Evolutionary conservation across 805 yeast species (phyloP).

Genomic region (Spathaspora sp.): DNA sequence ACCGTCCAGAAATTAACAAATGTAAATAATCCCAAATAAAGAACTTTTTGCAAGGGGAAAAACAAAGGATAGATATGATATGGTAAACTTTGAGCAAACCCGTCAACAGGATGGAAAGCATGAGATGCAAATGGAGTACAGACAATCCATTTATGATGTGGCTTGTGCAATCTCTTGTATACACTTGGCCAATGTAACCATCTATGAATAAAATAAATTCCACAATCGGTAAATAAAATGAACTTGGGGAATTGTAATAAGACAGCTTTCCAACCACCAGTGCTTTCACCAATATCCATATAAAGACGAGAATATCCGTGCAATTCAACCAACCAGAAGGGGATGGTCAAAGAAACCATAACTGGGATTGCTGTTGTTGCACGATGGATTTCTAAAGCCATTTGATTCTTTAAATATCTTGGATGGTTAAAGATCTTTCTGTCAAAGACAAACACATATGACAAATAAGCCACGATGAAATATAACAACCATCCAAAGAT

Average conservation of each 20-base stretch:
- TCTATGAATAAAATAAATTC: slow-evolving; percentile 88
- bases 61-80: slow-evolving; percentile 89
- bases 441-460: slow-evolving; percentile 79
- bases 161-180: slow-evolving; percentile 87
- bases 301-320: slow-evolving; percentile 82
- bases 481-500: slow-evolving; percentile 87
- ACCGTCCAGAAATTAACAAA: slow-evolving; percentile 98
- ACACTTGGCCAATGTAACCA: slow-evolving; percentile 90
- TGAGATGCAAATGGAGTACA: slow-evolving; percentile 98
- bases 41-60: slow-evolving; percentile 87
- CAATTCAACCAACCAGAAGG: slow-evolving; percentile 84
- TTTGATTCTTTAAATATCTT: slow-evolving; percentile 89
- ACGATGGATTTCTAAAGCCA: slow-evolving; percentile 74
- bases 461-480: slow-evolving; percentile 67
- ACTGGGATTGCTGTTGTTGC: slow-evolving; percentile 81
- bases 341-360: slow-evolving; percentile 84
- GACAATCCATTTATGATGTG: slow-evolving; percentile 98
- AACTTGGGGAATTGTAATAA: slow-evolving; percentile 69
- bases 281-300: slow-evolving; percentile 55
- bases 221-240: slow-evolving; percentile 90
- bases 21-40: slow-evolving; percentile 77
- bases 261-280: slow-evolving; percentile 67
- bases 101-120: slow-evolving; percentile 98
- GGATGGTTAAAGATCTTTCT: slow-evolving; percentile 92
- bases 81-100: slow-evolving; percentile 88